phyloP scores from a whole-genome alignment of 345 rosid species.

The Syzygium aromaticum region DNA sequence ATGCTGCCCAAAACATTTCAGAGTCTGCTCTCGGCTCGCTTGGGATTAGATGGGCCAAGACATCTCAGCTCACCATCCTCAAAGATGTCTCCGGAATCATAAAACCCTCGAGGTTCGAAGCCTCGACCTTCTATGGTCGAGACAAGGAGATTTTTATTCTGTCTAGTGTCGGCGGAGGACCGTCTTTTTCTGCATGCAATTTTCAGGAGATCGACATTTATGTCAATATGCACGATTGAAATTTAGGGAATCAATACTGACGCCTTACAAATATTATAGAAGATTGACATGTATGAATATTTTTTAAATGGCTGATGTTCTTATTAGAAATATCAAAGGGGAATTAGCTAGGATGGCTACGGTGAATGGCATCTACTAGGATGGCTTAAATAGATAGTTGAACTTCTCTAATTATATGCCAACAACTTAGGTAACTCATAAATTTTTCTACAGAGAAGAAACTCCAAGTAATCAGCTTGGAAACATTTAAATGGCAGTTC shows the following conservation, averaged over 20 bases:
- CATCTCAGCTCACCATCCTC: constrained; percentile 66
- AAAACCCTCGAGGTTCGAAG: constrained; percentile 55
- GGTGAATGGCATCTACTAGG: neutral
- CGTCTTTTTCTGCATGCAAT: neutral
- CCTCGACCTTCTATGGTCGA: neutral
- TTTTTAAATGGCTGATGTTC: neutral
- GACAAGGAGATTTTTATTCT: neutral
- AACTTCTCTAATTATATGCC: neutral
- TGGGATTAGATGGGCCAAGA: constrained; percentile 56
- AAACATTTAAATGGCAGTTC: neutral
- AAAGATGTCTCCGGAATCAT: constrained; percentile 65
- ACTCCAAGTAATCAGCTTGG: neutral
- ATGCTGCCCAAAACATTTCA: constrained; percentile 48
- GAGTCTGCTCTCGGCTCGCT: constrained; percentile 52
- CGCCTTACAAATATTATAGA: neutral
- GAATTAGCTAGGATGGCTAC: too few relatives aligned
- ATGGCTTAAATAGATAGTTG: neutral
- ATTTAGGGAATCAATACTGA: neutral
- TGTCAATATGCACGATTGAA: neutral
- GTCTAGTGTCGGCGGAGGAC: neutral
- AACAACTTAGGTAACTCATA: neutral
- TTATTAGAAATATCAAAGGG: neutral
- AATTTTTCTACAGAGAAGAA: neutral
- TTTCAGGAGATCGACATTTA: neutral
- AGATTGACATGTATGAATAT: neutral